phyloP scores from a whole-genome alignment of 371 early-diverging fungal genomes.

The Apophysomyces variabilis region DNA sequence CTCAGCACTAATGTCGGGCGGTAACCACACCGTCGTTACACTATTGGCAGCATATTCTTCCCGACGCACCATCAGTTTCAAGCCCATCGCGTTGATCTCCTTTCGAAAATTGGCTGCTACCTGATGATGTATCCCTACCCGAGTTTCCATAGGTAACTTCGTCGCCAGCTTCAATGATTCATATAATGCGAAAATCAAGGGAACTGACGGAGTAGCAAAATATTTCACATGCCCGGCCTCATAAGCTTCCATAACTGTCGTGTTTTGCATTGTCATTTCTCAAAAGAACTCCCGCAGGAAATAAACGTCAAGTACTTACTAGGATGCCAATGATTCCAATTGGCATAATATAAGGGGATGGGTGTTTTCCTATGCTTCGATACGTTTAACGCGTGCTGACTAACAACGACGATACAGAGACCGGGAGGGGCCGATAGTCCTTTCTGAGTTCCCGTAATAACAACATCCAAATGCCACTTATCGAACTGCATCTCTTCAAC shows the following conservation, averaged over 20 bases:
- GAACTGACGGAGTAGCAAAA: conserved; percentile 97
- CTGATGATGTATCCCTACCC: conserved; percentile 71
- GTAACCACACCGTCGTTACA: conserved; percentile 94
- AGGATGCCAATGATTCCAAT: conserved; percentile 89
- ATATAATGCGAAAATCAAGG: conserved; percentile 89
- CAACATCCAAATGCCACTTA: conserved; percentile 89
- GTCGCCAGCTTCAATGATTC: conserved; percentile 82
- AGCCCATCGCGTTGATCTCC: conserved; percentile 68
- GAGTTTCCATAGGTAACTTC: conserved; percentile 65
- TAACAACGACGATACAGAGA: conserved; percentile 82
- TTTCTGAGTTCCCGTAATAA: conserved; percentile 94
- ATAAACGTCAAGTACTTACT: conserved; percentile 35
- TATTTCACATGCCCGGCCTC: conserved; percentile 90
- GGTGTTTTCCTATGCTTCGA: conserved; percentile 76
- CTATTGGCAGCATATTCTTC: conserved; percentile 84
- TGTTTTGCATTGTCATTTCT: neutral
- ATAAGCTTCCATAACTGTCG: conserved; percentile 89
- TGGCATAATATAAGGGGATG: conserved; percentile 74
- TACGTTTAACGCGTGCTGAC: conserved; percentile 71
- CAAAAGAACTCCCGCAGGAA: no score
- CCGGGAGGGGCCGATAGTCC: conserved; percentile 93
- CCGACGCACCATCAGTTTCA: conserved; percentile 72
- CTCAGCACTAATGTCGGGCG: conserved; percentile 77
- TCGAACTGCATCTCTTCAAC: conserved; percentile 93
- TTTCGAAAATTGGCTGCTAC: conserved; percentile 79